Evolutionary conservation across 2,329 filamentous ascomycete genomes (phyloP).

Genomic region (Diplocarpon mali): DNA sequence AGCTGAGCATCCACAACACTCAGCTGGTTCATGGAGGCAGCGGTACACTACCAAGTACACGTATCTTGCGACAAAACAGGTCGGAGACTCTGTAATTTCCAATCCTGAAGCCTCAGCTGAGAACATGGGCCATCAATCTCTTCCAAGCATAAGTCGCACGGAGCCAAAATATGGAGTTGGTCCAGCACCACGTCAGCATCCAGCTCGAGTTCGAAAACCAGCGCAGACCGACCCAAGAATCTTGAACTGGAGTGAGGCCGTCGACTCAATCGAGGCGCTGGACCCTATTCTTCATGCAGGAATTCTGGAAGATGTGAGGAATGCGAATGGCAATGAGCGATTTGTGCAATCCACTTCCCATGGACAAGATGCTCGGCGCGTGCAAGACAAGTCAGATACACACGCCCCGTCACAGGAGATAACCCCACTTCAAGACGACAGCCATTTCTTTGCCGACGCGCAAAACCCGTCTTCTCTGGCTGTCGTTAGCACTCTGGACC

Average conservation of each 20-base stretch:
- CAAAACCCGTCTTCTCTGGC: slow-evolving; percentile 3
- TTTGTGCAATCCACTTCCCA: slow-evolving; percentile 1
- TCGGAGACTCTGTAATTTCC: slow-evolving; percentile 8
- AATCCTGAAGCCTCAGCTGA: slow-evolving; percentile 5
- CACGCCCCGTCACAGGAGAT: neutral
- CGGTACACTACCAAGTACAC: slow-evolving; percentile 14
- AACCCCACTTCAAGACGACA: neutral
- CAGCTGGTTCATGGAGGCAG: slow-evolving; percentile 9
- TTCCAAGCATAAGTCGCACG: neutral
- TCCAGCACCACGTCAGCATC: slow-evolving; percentile 3
- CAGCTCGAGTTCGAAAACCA: slow-evolving; percentile 17
- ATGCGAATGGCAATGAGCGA: slow-evolving; percentile 4
- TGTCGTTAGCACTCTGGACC: slow-evolving; percentile 2
- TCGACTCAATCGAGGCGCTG: slow-evolving; percentile 18
- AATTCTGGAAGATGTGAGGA: slow-evolving; percentile 18
- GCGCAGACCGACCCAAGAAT: slow-evolving; percentile 19
- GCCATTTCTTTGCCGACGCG: neutral
- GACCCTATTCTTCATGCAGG: slow-evolving; percentile 23
- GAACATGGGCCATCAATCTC: neutral
- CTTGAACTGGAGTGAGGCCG: slow-evolving; percentile 25
- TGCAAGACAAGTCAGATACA: neutral
- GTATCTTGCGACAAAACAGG: slow-evolving; percentile 6
- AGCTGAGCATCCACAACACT: slow-evolving; percentile 17
- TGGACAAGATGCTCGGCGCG: neutral
- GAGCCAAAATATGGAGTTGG: neutral